Evolutionary conservation across 2,329 filamentous ascomycete genomes (phyloP).

Genomic region (Whalleya microplaca): DNA sequence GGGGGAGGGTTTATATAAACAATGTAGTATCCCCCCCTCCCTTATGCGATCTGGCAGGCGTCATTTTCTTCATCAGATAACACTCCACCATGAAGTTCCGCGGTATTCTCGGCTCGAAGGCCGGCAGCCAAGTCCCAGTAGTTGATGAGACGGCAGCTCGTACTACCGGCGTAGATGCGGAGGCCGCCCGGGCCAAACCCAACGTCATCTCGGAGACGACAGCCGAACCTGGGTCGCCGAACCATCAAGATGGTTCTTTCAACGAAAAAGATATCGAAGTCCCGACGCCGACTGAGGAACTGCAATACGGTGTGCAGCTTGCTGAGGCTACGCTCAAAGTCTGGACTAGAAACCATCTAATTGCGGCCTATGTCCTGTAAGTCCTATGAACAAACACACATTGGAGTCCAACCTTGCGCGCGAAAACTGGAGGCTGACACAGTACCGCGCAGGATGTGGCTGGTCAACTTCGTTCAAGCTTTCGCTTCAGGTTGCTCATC

Average conservation of each 20-base stretch:
- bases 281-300: background rate
- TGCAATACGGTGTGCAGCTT: constrained; percentile 19
- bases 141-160: background rate
- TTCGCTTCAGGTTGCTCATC: constrained; percentile 10
- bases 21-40: too few species aligned
- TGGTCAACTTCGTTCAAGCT: background rate
- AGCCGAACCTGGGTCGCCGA: background rate
- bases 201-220: background rate
- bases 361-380: constrained; percentile 18
- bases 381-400: background rate
- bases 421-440: too few species aligned
- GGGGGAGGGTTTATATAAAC: too few species aligned
- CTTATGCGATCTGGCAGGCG: too few species aligned
- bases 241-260: background rate
- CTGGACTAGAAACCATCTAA: constrained; percentile 17
- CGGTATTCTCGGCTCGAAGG: background rate
- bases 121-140: background rate
- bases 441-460: too few species aligned
- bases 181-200: background rate
- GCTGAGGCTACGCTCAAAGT: constrained; percentile 17
- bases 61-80: background rate
- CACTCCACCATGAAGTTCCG: constrained; percentile 1
- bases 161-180: background rate
- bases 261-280: too few species aligned
- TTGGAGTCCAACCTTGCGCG: too few species aligned